Base-by-base conservation (phyloP, 768 basidiomycete genomes). In the Hericium coralloides region DNA sequence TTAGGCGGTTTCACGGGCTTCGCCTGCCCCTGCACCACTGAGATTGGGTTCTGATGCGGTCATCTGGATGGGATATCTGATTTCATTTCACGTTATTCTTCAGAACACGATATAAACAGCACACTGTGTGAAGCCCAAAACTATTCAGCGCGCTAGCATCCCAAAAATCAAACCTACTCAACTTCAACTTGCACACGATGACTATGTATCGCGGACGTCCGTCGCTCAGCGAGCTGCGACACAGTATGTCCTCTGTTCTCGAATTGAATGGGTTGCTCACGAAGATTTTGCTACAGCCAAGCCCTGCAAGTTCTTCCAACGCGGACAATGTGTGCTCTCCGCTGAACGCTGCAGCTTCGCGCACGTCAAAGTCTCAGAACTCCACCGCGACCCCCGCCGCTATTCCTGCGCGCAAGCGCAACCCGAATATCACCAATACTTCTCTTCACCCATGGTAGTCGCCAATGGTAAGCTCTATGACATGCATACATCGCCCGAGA, bases 271-370 rank as follows among this genome's bases (percentile, higher is more conserved):
- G 7, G 43, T n/a, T n/a, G 43, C 7, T 45, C n/a, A 17, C 41
- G 43, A 18, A 4, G 31, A 9, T 8, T 26, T 17, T 17, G 18
- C 38, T 49, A 26, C 53, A 62, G 61, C 59, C 6, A 62, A 60
- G 41, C 59, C 54, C 1, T 62, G 61, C 41, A 56, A 60, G 39
- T 58, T 60, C 52, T 62, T 58, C 14, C 61, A 62, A 51, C 57
- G 51, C 41, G 61, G 55, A 14, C 26, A 15, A 15, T 62, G 61
- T 36, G 49, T 60, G 12, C 61, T 62, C 23, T 55, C 61, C 47
- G 59, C 59, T 18, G 61, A 60, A 17, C 59, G 48, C 18, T 62
- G 61, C 39, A 57, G 61, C 49, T 62, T 62, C 52, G 59, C 61
- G 12, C 61, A 62, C 38, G 55, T 62, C 25, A 62, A 55, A 53